These are phyloP conservation scores for Trichoderma sp. DNA, from an alignment of 2,329 filamentous ascomycete genomes.

Conservation along the genomic window DNA sequence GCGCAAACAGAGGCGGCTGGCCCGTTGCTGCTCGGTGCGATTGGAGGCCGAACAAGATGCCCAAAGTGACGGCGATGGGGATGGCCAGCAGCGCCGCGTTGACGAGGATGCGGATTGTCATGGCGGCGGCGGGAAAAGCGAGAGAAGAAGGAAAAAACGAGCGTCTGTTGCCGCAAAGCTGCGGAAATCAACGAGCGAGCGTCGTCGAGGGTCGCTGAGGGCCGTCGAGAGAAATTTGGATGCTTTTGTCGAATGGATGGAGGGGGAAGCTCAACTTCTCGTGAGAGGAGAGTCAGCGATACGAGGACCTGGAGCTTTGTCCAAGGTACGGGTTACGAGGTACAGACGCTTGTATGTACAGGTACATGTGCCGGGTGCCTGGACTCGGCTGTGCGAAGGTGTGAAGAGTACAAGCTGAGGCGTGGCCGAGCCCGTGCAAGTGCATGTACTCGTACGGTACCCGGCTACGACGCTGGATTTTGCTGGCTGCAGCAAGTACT, in stretches of 20 bases:
- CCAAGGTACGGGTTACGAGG: background rate
- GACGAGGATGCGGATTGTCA: constrained; percentile 44
- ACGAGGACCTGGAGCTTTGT: background rate
- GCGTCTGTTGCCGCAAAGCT: constrained; percentile 18
- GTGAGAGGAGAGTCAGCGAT: constrained; percentile 13
- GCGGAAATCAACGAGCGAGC: constrained; percentile 14
- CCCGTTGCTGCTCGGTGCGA: constrained; percentile 42
- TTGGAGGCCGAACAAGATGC: constrained; percentile 49
- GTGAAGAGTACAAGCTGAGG: background rate
- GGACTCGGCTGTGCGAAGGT: background rate
- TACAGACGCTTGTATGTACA: too few relatives aligned
- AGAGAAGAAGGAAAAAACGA: constrained; percentile 8
- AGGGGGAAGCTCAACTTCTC: background rate
- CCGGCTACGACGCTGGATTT: background rate
- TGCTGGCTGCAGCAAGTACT: background rate
- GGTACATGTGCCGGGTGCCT: constrained; percentile 7
- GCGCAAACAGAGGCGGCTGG: constrained; percentile 43
- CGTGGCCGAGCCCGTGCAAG: background rate
- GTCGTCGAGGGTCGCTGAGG: constrained; percentile 4
- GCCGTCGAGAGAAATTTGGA: background rate
- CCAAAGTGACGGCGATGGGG: constrained; percentile 49
- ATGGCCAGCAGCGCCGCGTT: constrained; percentile 49
- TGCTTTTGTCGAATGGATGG: constrained; percentile 4
- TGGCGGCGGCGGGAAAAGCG: constrained; percentile 24
- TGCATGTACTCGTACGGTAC: background rate